Evolutionary conservation across 2,329 filamentous ascomycete genomes (phyloP).

Genomic region (Fusarium brevicatenulatum): DNA sequence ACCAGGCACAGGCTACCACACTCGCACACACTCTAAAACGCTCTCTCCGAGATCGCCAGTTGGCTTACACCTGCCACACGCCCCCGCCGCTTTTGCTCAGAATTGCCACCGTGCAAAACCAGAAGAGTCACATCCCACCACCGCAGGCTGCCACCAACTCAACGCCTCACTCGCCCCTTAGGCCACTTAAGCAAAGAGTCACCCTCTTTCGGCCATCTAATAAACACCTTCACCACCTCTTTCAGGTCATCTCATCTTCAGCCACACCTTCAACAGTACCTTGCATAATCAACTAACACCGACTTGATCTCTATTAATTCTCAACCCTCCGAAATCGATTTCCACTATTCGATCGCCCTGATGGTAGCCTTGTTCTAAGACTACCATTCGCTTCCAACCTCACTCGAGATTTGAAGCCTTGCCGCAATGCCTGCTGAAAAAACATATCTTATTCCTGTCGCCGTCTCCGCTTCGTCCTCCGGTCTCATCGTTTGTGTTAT

Average conservation of each 20-base stretch:
- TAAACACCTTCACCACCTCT: conserved; percentile 45
- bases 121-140: conserved; percentile 51
- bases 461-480: conserved; percentile 69
- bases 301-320: conserved; percentile 32
- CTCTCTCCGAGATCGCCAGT: conserved; percentile 54
- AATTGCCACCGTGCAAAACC: conserved; percentile 50
- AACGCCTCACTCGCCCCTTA: conserved; percentile 48
- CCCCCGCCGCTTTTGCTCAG: conserved; percentile 47
- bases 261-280: conserved; percentile 45
- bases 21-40: conserved; percentile 48
- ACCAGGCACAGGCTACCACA: conserved; percentile 41
- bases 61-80: conserved; percentile 46
- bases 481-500: conserved; percentile 67
- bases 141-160: conserved; percentile 42
- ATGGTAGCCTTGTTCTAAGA: conserved; percentile 51
- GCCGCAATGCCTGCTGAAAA: conserved; percentile 69
- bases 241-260: conserved; percentile 37
- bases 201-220: conserved; percentile 43
- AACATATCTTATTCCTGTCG: conserved; percentile 66
- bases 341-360: conserved; percentile 33
- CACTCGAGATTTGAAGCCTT: conserved; percentile 47
- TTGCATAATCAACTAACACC: conserved; percentile 43
- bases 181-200: conserved; percentile 50
- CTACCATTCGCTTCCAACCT: conserved; percentile 44
- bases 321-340: conserved; percentile 16